Base-by-base conservation (phyloP, 2,329 filamentous ascomycete species). In the Fusarium penzigii region DNA sequence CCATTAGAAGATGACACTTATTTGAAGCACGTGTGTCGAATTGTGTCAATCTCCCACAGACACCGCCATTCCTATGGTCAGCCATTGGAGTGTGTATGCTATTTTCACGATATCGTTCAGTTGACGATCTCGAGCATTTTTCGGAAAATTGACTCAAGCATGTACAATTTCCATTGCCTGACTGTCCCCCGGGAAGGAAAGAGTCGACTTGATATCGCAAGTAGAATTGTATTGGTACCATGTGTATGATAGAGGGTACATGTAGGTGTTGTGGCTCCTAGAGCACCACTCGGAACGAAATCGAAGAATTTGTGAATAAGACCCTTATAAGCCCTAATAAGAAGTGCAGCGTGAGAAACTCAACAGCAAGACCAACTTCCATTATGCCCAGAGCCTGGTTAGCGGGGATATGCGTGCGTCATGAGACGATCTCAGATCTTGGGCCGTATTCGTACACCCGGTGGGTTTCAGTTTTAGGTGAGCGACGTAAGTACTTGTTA, bases 391-490 rank as follows among this genome's bases (percentile, higher is more conserved):
- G n/a, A 32, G 29, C 29, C n/a, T 51, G 47, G 47, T 55, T 29
- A 49, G 16, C 44, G 29, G 34, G 49, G 44, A 36, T 46, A 39
- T 44, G 40, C 49, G 36, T 42, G 47, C 43, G 25, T 52, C 42
- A 42, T 20, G 10, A 44, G 42, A 49, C 48, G 43, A 55, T 54
- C 47, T 55, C 51, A 55, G 56, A 59, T 51, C 51, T 58, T 51
- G 53, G 52, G 48, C 56, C 56, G 49, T 52, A 52, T 48, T 45
- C 53, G 53, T 55, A 51, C 44, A 53, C 51, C 44, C 53, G 53
- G 48, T 46, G 54, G 52, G 63, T 65, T 65, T 65, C 63, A 65
- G 55, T 41, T 64, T 65, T 64, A 63, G 63, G 63, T 61, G 60
- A 65, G 49, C 52, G 51, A 54, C 39, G 52, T 49, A 48, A 49